Evolutionary conservation across 495 filamentous ascomycete species (phyloP).

Genomic region (Aspergillus affinis): DNA sequence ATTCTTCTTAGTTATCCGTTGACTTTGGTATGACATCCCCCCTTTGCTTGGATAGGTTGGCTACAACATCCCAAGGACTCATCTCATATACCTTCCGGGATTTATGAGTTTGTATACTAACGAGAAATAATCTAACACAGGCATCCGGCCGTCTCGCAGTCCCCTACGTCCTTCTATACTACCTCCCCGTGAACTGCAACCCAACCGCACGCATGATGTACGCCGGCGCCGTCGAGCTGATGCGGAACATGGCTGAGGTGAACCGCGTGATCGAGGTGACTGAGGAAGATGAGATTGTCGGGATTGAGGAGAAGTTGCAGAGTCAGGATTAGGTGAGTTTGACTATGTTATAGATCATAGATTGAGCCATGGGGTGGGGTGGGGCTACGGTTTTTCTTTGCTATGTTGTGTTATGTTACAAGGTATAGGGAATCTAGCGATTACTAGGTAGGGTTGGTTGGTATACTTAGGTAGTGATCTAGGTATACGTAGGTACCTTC

Average conservation of each 20-base stretch:
- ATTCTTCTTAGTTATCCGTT: constrained; percentile 87
- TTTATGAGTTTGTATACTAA: not conserved
- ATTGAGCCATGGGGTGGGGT: no score
- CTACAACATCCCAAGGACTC: not conserved
- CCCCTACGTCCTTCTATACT: constrained; percentile 92
- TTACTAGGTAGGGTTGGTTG: no score
- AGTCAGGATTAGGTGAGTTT: constrained; percentile 32
- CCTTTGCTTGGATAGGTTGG: not conserved
- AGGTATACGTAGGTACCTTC: no score
- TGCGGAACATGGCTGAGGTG: constrained; percentile 86
- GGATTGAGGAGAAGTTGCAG: constrained; percentile 67
- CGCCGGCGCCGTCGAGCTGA: constrained; percentile 89
- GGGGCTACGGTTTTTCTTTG: no score
- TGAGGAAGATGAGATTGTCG: constrained; percentile 70
- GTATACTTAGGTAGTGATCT: no score
- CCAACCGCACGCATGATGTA: constrained; percentile 86
- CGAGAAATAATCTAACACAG: constrained; percentile 27
- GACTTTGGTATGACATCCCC: constrained; percentile 60
- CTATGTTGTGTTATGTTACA: no score
- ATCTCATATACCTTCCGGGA: not conserved
- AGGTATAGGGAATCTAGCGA: no score
- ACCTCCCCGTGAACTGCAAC: constrained; percentile 87
- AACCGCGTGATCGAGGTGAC: constrained; percentile 79
- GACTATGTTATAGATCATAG: no score
- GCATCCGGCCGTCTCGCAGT: constrained; percentile 62